phyloP scores from a whole-genome alignment of 257 asterid genomes.

The Penstemon davidsonii region DNA sequence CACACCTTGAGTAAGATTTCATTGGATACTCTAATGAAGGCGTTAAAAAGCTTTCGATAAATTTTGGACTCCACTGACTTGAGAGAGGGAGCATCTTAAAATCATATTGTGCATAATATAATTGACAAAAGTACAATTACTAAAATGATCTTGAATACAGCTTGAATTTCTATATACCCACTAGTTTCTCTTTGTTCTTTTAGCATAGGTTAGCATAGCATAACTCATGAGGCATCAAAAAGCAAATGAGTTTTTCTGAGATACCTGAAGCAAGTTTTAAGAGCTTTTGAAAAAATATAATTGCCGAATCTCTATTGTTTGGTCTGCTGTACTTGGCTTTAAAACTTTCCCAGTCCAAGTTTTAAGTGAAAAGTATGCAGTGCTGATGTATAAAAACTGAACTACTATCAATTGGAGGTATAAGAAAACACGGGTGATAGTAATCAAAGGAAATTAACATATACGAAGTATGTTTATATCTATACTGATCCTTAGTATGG shows the following conservation, averaged over 20 bases:
- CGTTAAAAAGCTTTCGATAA: too few relatives aligned
- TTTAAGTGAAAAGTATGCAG: background rate
- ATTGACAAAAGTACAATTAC: too few relatives aligned
- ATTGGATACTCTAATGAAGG: too few relatives aligned
- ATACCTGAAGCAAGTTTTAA: slow-evolving; percentile 12
- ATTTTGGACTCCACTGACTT: too few relatives aligned
- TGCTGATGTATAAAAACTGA: background rate
- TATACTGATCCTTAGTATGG: background rate
- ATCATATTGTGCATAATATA: too few relatives aligned
- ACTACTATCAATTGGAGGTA: background rate
- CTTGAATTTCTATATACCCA: too few relatives aligned
- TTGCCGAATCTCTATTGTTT: slow-evolving; percentile 14
- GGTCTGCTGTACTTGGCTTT: background rate
- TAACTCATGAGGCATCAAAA: background rate
- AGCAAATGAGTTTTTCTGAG: slow-evolving; percentile 17
- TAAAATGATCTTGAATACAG: too few relatives aligned
- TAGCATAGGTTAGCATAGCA: background rate
- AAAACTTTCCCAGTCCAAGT: background rate
- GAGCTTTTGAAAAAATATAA: background rate
- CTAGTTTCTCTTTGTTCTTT: background rate
- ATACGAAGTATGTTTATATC: too few relatives aligned
- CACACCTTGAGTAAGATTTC: background rate
- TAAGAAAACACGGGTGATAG: too few relatives aligned
- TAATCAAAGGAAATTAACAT: too few relatives aligned
- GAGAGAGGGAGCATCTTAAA: too few relatives aligned